phyloP scores from a whole-genome alignment of 345 rosid species.

The Eucalyptus cladocalyx region DNA sequence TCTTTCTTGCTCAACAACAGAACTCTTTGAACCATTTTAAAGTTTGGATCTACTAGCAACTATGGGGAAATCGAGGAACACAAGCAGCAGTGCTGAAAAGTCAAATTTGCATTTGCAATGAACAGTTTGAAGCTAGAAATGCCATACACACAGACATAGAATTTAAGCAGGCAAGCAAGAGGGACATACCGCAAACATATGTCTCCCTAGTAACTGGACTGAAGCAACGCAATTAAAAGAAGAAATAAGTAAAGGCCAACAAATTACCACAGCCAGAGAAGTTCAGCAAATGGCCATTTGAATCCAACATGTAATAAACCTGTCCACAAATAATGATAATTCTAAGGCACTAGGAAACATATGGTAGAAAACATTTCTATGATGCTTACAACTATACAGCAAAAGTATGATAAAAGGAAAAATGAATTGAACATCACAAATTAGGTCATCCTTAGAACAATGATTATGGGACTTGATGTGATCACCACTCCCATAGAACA shows the following conservation, averaged over 20 bases:
- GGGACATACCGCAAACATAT: neutral
- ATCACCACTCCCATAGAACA: neutral
- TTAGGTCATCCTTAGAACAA: neutral
- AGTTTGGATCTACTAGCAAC: neutral
- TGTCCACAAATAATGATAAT: constrained; percentile 13
- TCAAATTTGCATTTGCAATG: neutral
- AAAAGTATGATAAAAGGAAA: neutral
- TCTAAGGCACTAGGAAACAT: neutral
- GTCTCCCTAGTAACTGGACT: neutral
- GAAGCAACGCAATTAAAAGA: neutral
- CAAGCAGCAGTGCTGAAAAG: neutral
- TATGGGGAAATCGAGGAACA: neutral
- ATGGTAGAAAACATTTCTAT: neutral
- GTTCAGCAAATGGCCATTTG: constrained; percentile 51
- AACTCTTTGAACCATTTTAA: neutral
- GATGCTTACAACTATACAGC: neutral
- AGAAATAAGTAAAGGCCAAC: neutral
- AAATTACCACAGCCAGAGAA: constrained; percentile 85
- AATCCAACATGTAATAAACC: constrained; percentile 86
- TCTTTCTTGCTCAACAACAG: neutral
- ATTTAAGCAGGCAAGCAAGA: neutral
- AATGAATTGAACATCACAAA: neutral
- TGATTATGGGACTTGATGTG: neutral
- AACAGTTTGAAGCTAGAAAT: neutral
- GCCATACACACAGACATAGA: neutral